A percentile compares a stretch with the other conserved stretches of the same genome.
Evolutionary conservation across 495 filamentous ascomycete genomes (phyloP).

Genomic region (Zalerion maritima): DNA sequence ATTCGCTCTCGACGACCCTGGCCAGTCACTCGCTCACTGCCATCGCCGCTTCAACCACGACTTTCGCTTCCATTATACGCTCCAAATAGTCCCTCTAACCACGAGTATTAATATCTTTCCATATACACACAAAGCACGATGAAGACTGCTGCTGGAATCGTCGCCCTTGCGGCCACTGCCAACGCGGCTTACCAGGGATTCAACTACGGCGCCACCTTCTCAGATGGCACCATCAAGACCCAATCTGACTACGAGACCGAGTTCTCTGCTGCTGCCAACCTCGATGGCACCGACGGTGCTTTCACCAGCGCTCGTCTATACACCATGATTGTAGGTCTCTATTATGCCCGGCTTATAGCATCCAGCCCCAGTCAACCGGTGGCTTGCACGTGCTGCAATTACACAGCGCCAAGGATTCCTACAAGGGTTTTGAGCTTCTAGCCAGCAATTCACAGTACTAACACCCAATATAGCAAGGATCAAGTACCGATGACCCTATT

Average conservation of each 20-base stretch:
- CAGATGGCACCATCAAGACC: conserved; percentile 43
- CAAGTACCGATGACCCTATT: conserved; percentile 43
- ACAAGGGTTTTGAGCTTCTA: no score
- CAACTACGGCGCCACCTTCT: conserved; percentile 60
- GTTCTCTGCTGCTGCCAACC: conserved; percentile 54
- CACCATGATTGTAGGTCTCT: conserved; percentile 30
- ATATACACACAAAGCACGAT: conserved; percentile 13
- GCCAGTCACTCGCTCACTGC: no score
- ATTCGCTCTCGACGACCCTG: no score
- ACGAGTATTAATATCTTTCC: no score
- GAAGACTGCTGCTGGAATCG: conserved; percentile 12
- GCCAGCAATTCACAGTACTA: neutral
- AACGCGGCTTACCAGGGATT: conserved; percentile 48
- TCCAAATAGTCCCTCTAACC: no score
- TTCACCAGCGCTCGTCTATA: conserved; percentile 56
- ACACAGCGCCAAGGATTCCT: no score
- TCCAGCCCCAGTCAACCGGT: no score
- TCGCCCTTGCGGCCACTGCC: conserved; percentile 17
- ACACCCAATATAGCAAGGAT: conserved; percentile 20
- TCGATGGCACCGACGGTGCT: conserved; percentile 48
- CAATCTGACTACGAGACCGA: conserved; percentile 54
- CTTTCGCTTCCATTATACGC: no score
- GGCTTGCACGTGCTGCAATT: no score
- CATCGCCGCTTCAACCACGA: no score
- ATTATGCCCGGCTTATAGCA: neutral